These are phyloP conservation scores for Chenopodium suecicum DNA, from an alignment of 148 eudicot genomes.

Conservation along the genomic window DNA sequence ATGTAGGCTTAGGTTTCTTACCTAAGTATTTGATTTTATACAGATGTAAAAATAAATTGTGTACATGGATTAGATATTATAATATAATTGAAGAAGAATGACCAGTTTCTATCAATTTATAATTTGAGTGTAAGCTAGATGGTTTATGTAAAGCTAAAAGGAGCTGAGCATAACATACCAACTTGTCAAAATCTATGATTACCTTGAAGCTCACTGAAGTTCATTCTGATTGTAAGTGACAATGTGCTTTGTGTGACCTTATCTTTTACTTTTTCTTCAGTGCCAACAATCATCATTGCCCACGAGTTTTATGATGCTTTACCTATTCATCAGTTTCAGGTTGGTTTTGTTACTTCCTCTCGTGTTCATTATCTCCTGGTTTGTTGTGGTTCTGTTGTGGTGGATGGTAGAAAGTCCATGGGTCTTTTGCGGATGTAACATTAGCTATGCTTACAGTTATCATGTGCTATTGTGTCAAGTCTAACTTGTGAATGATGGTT, in stretches of 20 bases:
- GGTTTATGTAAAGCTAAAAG: neutral
- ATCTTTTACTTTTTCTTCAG: conserved; percentile 40
- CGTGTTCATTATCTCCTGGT: neutral
- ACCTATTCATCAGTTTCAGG: conserved; percentile 98
- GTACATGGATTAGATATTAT: neutral
- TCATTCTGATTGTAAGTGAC: neutral
- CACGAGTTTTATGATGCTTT: conserved; percentile 95
- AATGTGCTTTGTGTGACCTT: conserved; percentile 2
- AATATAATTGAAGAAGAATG: neutral
- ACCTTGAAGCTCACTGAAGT: neutral
- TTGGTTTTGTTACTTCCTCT: conserved; percentile 26
- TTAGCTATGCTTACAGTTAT: too few relatives aligned
- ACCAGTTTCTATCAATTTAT: neutral
- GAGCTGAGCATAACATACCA: neutral
- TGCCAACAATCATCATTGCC: conserved; percentile 80
- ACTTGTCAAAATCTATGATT: neutral
- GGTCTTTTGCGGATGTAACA: neutral
- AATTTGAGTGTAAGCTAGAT: neutral
- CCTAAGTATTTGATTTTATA: neutral
- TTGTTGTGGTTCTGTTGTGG: neutral
- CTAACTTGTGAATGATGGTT: neutral
- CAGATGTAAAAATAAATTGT: neutral
- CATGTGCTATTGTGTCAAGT: neutral
- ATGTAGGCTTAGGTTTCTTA: neutral
- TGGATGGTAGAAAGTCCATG: neutral